Base-by-base conservation (phyloP, 2,329 filamentous ascomycete genomes). In the Verruconis gallopava region DNA sequence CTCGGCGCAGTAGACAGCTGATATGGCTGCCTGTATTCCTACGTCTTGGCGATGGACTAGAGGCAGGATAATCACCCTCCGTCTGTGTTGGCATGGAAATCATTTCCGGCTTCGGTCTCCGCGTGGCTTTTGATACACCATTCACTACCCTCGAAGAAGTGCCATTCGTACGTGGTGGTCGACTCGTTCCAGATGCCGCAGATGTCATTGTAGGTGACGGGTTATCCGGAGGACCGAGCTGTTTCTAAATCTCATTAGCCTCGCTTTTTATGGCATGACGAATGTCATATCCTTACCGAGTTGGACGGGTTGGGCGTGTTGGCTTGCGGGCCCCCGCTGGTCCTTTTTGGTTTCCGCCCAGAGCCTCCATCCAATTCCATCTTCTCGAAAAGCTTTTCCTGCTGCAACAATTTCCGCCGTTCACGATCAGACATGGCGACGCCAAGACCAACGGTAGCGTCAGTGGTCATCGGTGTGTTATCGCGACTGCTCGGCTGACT, bases 371-470 rank as follows among this genome's bases (percentile, higher is more conserved):
- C 71, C 37, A 70, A 64, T 50, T 77, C 75, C 47, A 76, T 62
- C 50, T 74, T 68, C 47, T 74, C 68, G 47, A 78, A 78, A 45
- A 77, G 68, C 48, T 72, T 72, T 50, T 79, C 75, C 33, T 73
- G 71, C 43, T 74, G 73, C 42, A 73, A 72, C 37, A 79, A 65
- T 56, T 79, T 79, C 45, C 74, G 71, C 51, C 69, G 69, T 49
- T 79, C 75, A 4, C 75, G 67, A 46, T 72, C 74, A 2, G 75
- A 78, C 47, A 78, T 62, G 47, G 75, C 74, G 2, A 65, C 55
- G 9, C 65, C 60, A 39, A 61, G 46, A 3, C 56, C 50, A 20
- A 59, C 57, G 37, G 57, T 9, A 6, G 64, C 67, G 44, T 66
- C 68, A 20, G 63, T 57, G 5, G 64, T 68, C 38, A 69, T 71